Conservation (phyloP, 768 basidiomycete species). For the Neoboletus subvelutipes region DNA sequence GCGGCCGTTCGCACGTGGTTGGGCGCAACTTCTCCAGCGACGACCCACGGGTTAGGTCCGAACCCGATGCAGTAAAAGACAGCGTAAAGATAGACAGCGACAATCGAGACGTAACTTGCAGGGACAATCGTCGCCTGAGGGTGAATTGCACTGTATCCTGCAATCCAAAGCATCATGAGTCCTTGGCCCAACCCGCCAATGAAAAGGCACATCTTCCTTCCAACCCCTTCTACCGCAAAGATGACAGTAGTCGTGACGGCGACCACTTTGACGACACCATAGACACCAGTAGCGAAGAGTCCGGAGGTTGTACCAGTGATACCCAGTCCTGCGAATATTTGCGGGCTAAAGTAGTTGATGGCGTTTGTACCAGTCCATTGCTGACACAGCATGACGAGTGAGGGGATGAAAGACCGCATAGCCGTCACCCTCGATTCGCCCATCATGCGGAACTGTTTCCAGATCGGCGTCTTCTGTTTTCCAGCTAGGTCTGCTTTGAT, state of each 20-base stretch:
- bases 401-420: conserved; percentile 45
- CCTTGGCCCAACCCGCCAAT: conserved; percentile 51
- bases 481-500: conserved; percentile 50
- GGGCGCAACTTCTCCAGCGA: conserved; percentile 38
- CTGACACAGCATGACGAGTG: conserved; percentile 46
- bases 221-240: conserved; percentile 48
- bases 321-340: conserved; percentile 50
- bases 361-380: conserved; percentile 57
- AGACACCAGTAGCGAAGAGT: conserved; percentile 51
- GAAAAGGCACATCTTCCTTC: conserved; percentile 50
- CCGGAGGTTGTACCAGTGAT: conserved; percentile 42
- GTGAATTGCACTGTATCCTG: conserved; percentile 35
- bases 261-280: conserved; percentile 42
- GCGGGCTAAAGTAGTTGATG: conserved; percentile 55
- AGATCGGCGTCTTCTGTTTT: conserved; percentile 35
- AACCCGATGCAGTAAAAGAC: conserved; percentile 37
- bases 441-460: conserved; percentile 42
- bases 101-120: conserved; percentile 39
- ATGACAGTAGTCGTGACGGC: conserved; percentile 40
- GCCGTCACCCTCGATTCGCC: conserved; percentile 43
- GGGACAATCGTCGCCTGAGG: conserved; percentile 27
- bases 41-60: conserved; percentile 32
- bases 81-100: conserved; percentile 39
- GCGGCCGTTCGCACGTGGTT: conserved; percentile 38
- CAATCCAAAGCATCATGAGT: conserved; percentile 39